Percentiles rank a stretch among this genome's conserved stretches.
Conservation (phyloP, 202 grass and related monocot genomes). For the Carex arenaria region DNA sequence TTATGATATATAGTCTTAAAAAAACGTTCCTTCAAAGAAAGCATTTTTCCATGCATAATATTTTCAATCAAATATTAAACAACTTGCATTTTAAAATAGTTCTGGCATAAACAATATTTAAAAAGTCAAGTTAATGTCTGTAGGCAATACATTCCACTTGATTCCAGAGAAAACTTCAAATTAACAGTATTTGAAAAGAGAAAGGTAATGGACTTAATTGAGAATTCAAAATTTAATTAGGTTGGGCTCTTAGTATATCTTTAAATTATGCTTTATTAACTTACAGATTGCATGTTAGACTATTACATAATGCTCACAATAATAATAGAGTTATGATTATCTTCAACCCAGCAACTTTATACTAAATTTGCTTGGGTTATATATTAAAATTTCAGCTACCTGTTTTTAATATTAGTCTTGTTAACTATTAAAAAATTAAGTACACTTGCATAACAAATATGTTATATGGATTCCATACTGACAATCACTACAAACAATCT, state of each 20-base stretch:
- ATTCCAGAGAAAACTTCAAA: no score
- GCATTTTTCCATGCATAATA: neutral
- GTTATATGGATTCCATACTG: neutral
- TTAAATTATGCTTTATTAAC: slow-evolving; percentile 17
- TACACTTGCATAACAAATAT: neutral
- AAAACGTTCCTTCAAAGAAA: neutral
- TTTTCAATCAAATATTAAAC: no score
- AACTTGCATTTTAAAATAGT: no score
- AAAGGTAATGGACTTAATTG: no score
- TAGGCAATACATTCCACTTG: no score
- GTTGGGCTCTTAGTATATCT: slow-evolving; percentile 3
- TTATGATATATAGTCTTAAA: neutral
- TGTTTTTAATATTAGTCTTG: neutral
- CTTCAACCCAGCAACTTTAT: neutral
- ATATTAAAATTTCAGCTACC: neutral
- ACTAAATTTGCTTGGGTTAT: neutral
- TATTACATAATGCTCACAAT: neutral
- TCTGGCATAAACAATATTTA: no score
- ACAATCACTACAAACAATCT: neutral
- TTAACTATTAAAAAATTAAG: neutral
- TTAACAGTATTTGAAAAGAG: no score
- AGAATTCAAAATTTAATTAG: slow-evolving; percentile 19
- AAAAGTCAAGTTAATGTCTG: no score
- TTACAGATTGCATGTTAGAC: neutral
- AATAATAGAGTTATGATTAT: neutral